These are phyloP conservation scores for Baorangia bicolor DNA, from an alignment of 768 basidiomycete genomes.

Conservation along the genomic window DNA sequence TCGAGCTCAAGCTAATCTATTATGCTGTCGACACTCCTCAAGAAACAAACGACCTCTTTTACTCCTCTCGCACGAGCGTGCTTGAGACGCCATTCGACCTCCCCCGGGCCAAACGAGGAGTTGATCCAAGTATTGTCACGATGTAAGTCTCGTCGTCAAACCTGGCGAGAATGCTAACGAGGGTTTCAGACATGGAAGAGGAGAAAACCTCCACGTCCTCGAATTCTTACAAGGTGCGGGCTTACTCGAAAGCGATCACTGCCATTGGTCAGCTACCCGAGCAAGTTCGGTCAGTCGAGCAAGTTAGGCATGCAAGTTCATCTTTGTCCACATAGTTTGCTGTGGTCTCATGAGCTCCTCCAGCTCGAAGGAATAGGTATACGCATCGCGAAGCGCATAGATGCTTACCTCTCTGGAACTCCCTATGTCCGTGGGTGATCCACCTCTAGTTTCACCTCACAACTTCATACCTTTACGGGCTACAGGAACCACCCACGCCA, in stretches of 20 bases:
- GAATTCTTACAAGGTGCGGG: constrained; percentile 51
- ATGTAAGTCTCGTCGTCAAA: constrained; percentile 33
- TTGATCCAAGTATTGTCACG: constrained; percentile 41
- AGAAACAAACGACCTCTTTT: not conserved
- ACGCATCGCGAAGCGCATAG: constrained; percentile 48
- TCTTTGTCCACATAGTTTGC: not conserved
- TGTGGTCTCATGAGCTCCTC: constrained; percentile 6
- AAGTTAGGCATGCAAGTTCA: constrained; percentile 33
- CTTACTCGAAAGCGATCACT: constrained; percentile 49
- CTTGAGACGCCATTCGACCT: constrained; percentile 18
- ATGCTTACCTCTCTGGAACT: constrained; percentile 36
- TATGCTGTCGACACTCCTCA: constrained; percentile 25
- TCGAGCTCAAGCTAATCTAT: not conserved
- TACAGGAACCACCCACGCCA: constrained; percentile 18
- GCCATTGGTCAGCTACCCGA: constrained; percentile 39
- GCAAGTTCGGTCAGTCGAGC: constrained; percentile 44
- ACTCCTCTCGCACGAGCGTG: constrained; percentile 2
- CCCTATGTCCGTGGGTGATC: constrained; percentile 37
- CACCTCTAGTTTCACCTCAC: not conserved
- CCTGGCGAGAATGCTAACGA: not conserved
- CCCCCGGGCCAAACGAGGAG: constrained; percentile 34
- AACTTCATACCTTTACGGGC: not conserved
- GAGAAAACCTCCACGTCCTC: constrained; percentile 36
- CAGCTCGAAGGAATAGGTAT: constrained; percentile 36
- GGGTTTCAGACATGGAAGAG: constrained; percentile 38